These are phyloP conservation scores for Leccinum olivaceopallidum DNA, from an alignment of 768 basidiomycete species.

Conservation along the genomic window DNA sequence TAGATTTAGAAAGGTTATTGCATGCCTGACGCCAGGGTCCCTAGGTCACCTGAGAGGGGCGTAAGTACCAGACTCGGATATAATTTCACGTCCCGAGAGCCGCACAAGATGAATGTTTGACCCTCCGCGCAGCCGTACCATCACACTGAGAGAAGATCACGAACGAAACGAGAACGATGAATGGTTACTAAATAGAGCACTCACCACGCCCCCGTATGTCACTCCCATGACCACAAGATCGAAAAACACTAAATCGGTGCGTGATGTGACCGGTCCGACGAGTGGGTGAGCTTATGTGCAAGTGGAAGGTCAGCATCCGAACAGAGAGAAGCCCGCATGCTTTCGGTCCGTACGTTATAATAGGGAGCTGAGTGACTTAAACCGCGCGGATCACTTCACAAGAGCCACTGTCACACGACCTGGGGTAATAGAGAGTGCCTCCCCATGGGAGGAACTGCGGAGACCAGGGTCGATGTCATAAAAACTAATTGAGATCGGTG, in stretches of 20 bases:
- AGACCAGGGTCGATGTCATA: constrained; percentile 12
- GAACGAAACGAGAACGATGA: constrained; percentile 3
- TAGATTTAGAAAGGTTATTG: constrained; percentile 22
- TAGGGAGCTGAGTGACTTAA: not conserved
- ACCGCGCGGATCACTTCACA: constrained; percentile 7
- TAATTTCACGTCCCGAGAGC: constrained; percentile 1
- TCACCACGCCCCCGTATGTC: constrained; percentile 1
- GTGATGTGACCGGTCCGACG: constrained; percentile 12
- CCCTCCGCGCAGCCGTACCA: constrained; percentile 10
- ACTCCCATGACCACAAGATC: constrained; percentile 4
- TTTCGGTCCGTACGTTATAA: constrained; percentile 9
- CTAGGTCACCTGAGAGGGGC: constrained; percentile 8
- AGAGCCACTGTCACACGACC: constrained; percentile 28
- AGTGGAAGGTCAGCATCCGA: constrained; percentile 4
- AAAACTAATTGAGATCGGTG: constrained; percentile 17
- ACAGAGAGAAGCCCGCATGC: constrained; percentile 7
- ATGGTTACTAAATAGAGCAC: not conserved
- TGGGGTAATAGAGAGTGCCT: constrained; percentile 31
- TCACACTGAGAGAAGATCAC: constrained; percentile 5
- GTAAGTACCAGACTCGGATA: constrained; percentile 2
- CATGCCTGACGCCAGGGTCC: constrained; percentile 12
- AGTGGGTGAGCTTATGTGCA: not conserved
- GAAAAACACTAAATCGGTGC: not conserved
- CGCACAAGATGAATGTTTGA: not conserved
- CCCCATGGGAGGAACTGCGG: constrained; percentile 26